These are phyloP conservation scores for Lactifluus volemus DNA, from an alignment of 768 basidiomycete species.

Conservation along the genomic window DNA sequence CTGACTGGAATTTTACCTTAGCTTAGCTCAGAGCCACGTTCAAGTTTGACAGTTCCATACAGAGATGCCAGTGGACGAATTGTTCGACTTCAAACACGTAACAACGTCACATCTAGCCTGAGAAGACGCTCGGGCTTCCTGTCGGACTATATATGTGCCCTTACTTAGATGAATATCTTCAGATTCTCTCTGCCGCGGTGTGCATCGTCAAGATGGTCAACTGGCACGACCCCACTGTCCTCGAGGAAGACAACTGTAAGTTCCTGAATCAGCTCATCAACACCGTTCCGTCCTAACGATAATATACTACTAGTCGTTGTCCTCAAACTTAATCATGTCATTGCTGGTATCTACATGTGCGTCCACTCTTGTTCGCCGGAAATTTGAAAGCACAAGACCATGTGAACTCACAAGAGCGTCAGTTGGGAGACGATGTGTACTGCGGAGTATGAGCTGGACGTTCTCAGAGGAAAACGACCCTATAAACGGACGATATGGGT, in stretches of 20 bases:
- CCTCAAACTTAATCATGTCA: not conserved
- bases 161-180: too few species aligned
- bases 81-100: too few species aligned
- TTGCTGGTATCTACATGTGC: not conserved
- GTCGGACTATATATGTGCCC: too few species aligned
- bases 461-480: constrained; percentile 6
- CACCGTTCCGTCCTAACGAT: not conserved
- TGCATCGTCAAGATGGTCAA: constrained; percentile 7
- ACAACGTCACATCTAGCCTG: too few species aligned
- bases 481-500: constrained; percentile 6
- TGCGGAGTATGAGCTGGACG: not conserved
- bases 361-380: not conserved
- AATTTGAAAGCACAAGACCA: not conserved
- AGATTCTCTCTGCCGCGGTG: too few species aligned
- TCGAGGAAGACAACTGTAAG: not conserved
- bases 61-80: too few species aligned
- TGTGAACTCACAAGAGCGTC: not conserved
- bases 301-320: not conserved
- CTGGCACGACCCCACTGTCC: constrained; percentile 1
- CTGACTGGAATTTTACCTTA: too few species aligned
- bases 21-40: too few species aligned
- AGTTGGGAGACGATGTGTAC: not conserved
- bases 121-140: too few species aligned
- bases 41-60: too few species aligned
- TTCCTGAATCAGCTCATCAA: not conserved